phyloP scores from a whole-genome alignment of 2,329 filamentous ascomycete species.

The Cercospora sesami region DNA sequence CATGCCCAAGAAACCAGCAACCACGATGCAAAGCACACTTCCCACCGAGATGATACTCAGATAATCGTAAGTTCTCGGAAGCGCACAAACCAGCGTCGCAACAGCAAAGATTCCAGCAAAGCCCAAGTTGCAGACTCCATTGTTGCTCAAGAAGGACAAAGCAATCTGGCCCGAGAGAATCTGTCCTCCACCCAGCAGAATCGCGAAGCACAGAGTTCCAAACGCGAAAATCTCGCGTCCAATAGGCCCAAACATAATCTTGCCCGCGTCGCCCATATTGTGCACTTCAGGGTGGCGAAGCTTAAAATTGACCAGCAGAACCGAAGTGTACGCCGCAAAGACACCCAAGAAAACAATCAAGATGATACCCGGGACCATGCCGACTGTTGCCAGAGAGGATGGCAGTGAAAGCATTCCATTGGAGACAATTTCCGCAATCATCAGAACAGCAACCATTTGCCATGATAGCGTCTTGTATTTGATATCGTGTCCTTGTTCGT shows the following conservation, averaged over 20 bases:
- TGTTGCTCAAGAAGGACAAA: conserved; percentile 48
- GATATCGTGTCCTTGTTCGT: conserved; percentile 16
- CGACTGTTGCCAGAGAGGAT: conserved; percentile 54
- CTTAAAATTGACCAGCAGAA: conserved; percentile 51
- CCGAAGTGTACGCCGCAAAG: conserved; percentile 54
- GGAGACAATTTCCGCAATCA: conserved; percentile 22
- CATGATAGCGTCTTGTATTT: conserved; percentile 20
- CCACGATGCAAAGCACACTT: conserved; percentile 50
- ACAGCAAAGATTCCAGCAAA: conserved; percentile 51
- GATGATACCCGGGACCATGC: conserved; percentile 53
- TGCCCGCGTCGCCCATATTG: conserved; percentile 41
- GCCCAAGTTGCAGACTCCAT: conserved; percentile 52
- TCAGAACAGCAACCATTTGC: conserved; percentile 20
- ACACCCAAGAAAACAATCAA: conserved; percentile 53
- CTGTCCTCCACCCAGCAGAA: conserved; percentile 54
- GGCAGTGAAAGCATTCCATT: conserved; percentile 55
- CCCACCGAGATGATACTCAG: conserved; percentile 51
- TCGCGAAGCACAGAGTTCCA: conserved; percentile 55
- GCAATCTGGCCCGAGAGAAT: conserved; percentile 55
- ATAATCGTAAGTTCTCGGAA: conserved; percentile 52
- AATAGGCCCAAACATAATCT: conserved; percentile 37
- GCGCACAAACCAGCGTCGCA: conserved; percentile 48
- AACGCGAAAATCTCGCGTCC: conserved; percentile 34
- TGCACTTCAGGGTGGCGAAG: conserved; percentile 40
- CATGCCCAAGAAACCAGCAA: conserved; percentile 54